Evolutionary conservation across 1,139 yeast species (phyloP), one percentile per base, ranked within the genome.

Genomic region (Magnusiomyces starmeri): DNA sequence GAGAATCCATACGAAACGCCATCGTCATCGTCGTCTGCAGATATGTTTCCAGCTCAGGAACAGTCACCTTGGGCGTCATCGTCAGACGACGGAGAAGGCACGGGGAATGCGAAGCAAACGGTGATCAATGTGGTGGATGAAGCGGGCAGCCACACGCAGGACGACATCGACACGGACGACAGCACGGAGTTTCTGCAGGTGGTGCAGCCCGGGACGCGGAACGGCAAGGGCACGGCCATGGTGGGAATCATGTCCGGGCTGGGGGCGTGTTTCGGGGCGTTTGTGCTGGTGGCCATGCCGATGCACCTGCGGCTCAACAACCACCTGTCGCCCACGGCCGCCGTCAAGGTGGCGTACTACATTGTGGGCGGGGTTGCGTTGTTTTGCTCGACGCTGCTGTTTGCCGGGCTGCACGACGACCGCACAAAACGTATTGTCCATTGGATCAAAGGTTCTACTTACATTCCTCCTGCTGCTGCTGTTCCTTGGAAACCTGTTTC

Each of bases 241-340:
- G 75, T 83, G 47, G 90, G 90, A 0, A 64, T 82, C 3, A 70
- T 77, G 47, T 73, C 85, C 12, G 90, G 90, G 0, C 60, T 81
- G 12, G 92, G 92, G 40, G 92, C 90, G 1, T 75, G 55, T 52
- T 53, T 64, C 55, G 80, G 65, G 79, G 90, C 64, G 82, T 87
- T 63, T 73, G 76, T 66, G 77, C 80, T 68, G 83, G 88, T 67
- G 67, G 85, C 90, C 62, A 82, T 86, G 81, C 74, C 87, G 39
- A 80, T 88, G 51, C 64, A 75, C 37, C 54, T 69, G 10, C 83
- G 82, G 1, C 74, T 74, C 1, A 68, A 65, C 43, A 66, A 75
- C 51, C 69, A 68, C 18, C 62, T 65, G 12, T 56, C 60, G 18
- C 62, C 63, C 40, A 69, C 75, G 7, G 70, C 76, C 4, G 65